Evolutionary conservation across 1,284 basidiomycete genomes (phyloP).

Genomic region (Rhodotorula sp.): DNA sequence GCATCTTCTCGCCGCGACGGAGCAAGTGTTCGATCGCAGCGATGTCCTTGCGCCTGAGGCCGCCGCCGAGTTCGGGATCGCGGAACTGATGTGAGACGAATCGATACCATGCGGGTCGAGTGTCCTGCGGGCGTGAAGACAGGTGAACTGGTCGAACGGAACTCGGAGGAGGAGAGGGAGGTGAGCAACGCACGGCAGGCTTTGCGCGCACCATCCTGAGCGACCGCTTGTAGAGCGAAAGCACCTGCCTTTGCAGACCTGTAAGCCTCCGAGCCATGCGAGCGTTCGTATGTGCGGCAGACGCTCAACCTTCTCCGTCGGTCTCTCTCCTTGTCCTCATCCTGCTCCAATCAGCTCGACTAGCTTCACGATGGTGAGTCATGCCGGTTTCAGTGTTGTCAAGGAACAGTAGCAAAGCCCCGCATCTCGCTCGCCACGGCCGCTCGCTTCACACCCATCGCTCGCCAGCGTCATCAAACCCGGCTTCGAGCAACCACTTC

Average conservation of each 20-base stretch:
- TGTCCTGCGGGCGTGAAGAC: conserved; percentile 24
- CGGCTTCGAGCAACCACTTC: background rate
- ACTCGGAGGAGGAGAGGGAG: background rate
- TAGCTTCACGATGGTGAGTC: no score
- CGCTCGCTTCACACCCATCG: background rate
- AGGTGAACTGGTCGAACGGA: background rate
- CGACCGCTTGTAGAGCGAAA: conserved; percentile 36
- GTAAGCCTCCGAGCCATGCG: conserved; percentile 9
- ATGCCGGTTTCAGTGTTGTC: no score
- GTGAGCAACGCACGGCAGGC: conserved; percentile 19
- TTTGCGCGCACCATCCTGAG: conserved; percentile 39
- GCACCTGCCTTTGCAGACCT: conserved; percentile 40
- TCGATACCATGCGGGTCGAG: conserved; percentile 38
- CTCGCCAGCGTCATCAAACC: background rate
- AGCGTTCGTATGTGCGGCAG: background rate
- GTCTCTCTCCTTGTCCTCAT: no score
- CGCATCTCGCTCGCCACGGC: background rate
- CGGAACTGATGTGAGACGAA: conserved; percentile 44
- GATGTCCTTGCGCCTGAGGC: conserved; percentile 38
- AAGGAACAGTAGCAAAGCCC: background rate
- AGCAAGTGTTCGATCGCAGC: conserved; percentile 42
- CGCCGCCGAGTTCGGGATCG: conserved; percentile 37
- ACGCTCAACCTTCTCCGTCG: no score
- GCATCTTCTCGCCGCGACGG: conserved; percentile 41
- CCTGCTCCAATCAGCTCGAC: no score